Base-by-base conservation (phyloP, 331 rosid species). In the Phaseolus coccineus region DNA sequence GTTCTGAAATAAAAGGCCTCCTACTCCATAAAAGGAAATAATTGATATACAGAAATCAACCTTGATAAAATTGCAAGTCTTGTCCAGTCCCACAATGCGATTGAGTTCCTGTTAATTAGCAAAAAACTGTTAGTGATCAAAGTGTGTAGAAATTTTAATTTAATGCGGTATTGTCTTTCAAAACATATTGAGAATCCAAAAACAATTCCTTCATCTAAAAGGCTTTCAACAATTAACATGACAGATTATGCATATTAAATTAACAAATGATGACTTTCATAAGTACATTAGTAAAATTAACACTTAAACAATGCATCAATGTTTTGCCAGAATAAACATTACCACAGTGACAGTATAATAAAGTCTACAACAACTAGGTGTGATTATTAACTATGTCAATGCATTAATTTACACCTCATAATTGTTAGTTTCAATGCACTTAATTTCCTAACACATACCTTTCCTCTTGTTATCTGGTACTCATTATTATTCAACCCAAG, bases 401-500 rank as follows among this genome's bases (percentile, higher is more conserved):
- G 59, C 50, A 53, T 33, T 40, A 35, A 39, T 53, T 42, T 70
- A 61, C 57, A 59, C 71, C 61, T 46, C 59, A 53, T 51, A 79
- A 62, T 9, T 16, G 15, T 44, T 67, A 35, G 71, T 31, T 25
- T 76, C 78, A 31, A 30, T 11, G 64, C 68, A 66, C 37, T 65
- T 63, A 72, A 64, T 65, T 64, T 77, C 35, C 46, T 13, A 69
- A 64, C 13, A 28, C 76, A 11, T 76, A 93, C 94, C 96, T 85
- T 83, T 86, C 97, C 97, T 81, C 96, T 88, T 39, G 93, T 35
- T 77, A 91, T 93, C 80, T 93, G 97, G 81, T 91, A 93, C 84
- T 93, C 97, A 28, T 93, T 93, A 88, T 91, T 93, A 90, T 93
- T 93, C 89, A 93, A 88, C 82, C 97, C 97, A 0, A 90, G 91